Conservation (phyloP, 2,329 filamentous ascomycete species). For the Simplicillium aogashimaense region DNA sequence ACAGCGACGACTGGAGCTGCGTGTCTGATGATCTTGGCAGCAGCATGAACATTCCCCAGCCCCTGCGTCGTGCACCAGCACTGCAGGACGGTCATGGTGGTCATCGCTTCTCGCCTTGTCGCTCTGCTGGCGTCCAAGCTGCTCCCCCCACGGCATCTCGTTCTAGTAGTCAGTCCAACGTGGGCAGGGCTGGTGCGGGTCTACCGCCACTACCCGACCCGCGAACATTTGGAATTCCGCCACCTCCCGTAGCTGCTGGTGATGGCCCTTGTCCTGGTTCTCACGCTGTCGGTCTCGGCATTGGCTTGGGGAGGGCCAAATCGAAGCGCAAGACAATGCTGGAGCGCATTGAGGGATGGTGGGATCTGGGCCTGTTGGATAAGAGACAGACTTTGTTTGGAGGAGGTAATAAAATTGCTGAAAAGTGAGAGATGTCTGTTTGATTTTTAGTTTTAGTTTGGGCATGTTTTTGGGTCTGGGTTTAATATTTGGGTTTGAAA, state of each 20-base stretch:
- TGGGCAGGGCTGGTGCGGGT: too few relatives aligned
- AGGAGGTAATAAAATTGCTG: slow-evolving; percentile 10
- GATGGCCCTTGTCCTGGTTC: not conserved
- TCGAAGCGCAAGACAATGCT: slow-evolving; percentile 36
- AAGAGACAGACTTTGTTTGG: slow-evolving; percentile 27
- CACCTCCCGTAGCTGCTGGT: not conserved
- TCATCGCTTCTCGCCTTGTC: slow-evolving; percentile 4
- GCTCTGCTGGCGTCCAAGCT: slow-evolving; percentile 17
- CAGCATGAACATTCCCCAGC: slow-evolving; percentile 10
- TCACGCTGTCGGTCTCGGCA: too few relatives aligned
- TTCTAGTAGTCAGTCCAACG: too few relatives aligned
- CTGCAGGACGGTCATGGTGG: too few relatives aligned
- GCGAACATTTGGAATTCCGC: slow-evolving; percentile 5
- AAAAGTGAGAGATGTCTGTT: slow-evolving; percentile 5
- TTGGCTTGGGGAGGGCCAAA: slow-evolving; percentile 10
- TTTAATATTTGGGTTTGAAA: too few relatives aligned
- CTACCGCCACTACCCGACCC: slow-evolving; percentile 7
- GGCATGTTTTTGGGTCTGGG: too few relatives aligned
- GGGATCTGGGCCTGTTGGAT: slow-evolving; percentile 41
- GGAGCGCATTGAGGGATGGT: slow-evolving; percentile 41
- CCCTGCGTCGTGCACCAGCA: slow-evolving; percentile 1
- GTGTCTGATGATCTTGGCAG: slow-evolving; percentile 16
- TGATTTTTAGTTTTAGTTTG: not conserved
- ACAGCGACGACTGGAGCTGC: slow-evolving; percentile 15
- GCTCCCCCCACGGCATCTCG: slow-evolving; percentile 24